Percentiles rank a stretch among this genome's conserved stretches.
Evolutionary conservation across 164 flowering plant genomes (phyloP).

Genomic region (Magnolia officinalis): DNA sequence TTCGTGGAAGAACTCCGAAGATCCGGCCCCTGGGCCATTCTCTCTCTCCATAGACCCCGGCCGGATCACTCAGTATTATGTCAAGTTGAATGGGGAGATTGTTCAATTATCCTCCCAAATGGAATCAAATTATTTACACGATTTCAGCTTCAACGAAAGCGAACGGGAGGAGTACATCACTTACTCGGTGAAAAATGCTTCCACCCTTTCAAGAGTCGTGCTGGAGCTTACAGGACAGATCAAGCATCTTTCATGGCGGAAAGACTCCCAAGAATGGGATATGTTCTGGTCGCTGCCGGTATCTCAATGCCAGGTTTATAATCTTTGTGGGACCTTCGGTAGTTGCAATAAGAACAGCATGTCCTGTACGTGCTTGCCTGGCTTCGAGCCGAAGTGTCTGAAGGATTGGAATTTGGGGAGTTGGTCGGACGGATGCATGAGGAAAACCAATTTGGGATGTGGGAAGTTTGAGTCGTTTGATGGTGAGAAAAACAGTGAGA

Average conservation of each 20-base stretch:
- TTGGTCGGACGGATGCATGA: conserved; percentile 20
- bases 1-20: conserved; percentile 16
- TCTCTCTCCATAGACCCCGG: conserved; percentile 4
- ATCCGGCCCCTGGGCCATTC: conserved; percentile 14
- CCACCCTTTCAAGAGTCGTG: conserved; percentile 9
- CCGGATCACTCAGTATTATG: neutral
- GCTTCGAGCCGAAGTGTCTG: conserved; percentile 7
- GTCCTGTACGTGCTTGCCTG: conserved; percentile 14
- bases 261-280: conserved; percentile 1
- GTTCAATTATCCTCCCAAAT: conserved; percentile 17
- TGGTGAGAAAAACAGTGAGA: neutral
- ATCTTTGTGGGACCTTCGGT: conserved; percentile 19
- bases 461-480: neutral
- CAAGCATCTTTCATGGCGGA: conserved; percentile 8
- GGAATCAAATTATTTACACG: neutral
- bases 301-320: conserved; percentile 9
- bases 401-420: conserved; percentile 11
- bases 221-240: conserved; percentile 18
- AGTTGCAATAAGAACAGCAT: conserved; percentile 6
- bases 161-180: conserved; percentile 17
- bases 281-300: conserved; percentile 20
- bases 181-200: neutral
- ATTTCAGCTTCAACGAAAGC: neutral
- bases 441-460: conserved; percentile 16
- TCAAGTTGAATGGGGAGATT: conserved; percentile 7